These are phyloP conservation scores for Podila clonocystis DNA, from an alignment of 192 early-diverging fungal species.

Conservation along the genomic window DNA sequence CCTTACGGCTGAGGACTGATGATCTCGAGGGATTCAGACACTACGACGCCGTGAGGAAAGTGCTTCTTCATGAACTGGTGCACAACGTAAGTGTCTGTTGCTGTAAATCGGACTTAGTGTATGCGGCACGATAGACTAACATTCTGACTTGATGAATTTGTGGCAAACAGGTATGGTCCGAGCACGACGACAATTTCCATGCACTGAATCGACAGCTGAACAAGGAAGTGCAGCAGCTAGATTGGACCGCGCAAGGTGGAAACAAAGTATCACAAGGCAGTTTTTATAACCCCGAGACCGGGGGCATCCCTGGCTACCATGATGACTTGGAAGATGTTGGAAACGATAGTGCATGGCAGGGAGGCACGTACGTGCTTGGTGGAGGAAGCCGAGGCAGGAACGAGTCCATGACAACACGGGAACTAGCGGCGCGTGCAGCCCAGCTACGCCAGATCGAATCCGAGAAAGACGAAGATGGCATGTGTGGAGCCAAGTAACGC, in stretches of 20 bases:
- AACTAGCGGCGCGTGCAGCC: constrained; percentile 66
- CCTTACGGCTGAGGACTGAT: constrained; percentile 80
- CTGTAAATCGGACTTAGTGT: neutral
- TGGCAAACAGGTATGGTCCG: constrained; percentile 57
- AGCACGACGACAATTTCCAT: constrained; percentile 81
- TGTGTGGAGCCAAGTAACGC: constrained; percentile 28
- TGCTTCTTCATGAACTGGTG: constrained; percentile 81
- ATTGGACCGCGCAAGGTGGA: constrained; percentile 59
- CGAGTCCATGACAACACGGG: constrained; percentile 45
- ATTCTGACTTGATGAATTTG: neutral
- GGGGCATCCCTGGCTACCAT: constrained; percentile 28
- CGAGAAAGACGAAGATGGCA: constrained; percentile 71
- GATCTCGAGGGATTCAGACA: constrained; percentile 80
- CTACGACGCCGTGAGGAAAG: constrained; percentile 72
- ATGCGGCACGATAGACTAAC: neutral
- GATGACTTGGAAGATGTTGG: constrained; percentile 50
- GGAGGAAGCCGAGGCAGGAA: constrained; percentile 29
- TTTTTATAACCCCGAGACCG: constrained; percentile 54
- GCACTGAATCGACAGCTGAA: constrained; percentile 78
- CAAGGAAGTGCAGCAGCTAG: constrained; percentile 63
- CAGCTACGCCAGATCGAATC: constrained; percentile 66
- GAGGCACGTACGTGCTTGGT: constrained; percentile 71
- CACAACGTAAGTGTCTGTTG: constrained; percentile 65
- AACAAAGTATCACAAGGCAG: constrained; percentile 37
- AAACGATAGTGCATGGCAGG: constrained; percentile 53